These are phyloP conservation scores for Mortierella sp. DNA, from an alignment of 371 early-diverging fungal species.

Conservation along the genomic window DNA sequence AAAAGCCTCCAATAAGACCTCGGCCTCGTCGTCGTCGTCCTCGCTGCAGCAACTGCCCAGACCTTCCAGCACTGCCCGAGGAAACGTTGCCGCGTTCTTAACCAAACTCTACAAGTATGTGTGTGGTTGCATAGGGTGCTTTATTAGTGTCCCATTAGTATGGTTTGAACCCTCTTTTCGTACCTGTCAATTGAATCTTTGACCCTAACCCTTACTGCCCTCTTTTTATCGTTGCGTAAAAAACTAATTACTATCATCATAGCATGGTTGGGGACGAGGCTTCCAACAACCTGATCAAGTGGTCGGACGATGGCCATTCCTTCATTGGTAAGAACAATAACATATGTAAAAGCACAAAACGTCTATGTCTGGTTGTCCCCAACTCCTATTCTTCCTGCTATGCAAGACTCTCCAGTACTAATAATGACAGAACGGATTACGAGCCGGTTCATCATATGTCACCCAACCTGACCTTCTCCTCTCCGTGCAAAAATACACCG, in stretches of 20 bases:
- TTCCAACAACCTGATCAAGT: constrained; percentile 79
- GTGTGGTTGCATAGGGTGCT: constrained; percentile 6
- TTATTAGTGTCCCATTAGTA: background rate
- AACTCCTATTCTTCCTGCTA: too few relatives aligned
- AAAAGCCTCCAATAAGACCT: constrained; percentile 2
- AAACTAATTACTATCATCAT: background rate
- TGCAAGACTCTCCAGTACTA: background rate
- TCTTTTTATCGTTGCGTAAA: background rate
- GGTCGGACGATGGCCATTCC: constrained; percentile 84
- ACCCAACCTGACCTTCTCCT: background rate
- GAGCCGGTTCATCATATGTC: background rate
- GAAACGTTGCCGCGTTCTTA: constrained; percentile 88
- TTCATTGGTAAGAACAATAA: constrained; percentile 66
- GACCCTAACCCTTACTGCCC: background rate
- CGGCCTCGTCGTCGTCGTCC: constrained; percentile 15
- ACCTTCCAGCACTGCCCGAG: constrained; percentile 62
- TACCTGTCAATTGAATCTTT: background rate
- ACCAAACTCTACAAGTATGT: constrained; percentile 88
- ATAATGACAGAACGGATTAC: background rate
- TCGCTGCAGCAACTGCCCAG: constrained; percentile 74
- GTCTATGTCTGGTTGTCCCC: background rate
- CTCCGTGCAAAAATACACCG: background rate
- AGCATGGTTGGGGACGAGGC: constrained; percentile 84
- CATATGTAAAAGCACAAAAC: background rate
- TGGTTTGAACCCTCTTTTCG: background rate